Evolutionary conservation across 768 basidiomycete genomes (phyloP).

Genomic region (Macrolepiota dolichaula): DNA sequence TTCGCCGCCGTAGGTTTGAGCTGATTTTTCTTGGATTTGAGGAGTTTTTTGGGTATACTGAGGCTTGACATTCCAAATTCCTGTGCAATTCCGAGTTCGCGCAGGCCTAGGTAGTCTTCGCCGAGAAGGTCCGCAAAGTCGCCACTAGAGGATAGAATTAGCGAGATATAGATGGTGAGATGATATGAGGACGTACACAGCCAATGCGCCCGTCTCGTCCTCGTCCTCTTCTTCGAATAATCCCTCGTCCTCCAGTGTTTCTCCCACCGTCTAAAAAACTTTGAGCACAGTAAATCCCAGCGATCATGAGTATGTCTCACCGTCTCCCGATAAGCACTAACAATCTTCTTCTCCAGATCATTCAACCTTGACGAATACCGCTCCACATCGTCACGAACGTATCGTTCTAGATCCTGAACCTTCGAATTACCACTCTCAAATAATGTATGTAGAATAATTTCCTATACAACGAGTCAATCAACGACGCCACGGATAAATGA

Average conservation of each 20-base stretch:
- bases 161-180: not conserved
- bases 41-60: conserved; percentile 71
- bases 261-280: conserved; percentile 33
- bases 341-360: conserved; percentile 86
- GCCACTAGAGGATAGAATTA: conserved; percentile 44
- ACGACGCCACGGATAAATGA: not conserved
- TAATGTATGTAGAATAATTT: conserved; percentile 89
- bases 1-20: conserved; percentile 45
- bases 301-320: conserved; percentile 39
- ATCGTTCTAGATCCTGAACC: conserved; percentile 77
- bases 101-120: conserved; percentile 90
- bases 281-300: not conserved
- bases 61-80: conserved; percentile 81
- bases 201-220: conserved; percentile 38
- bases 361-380: conserved; percentile 71
- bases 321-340: conserved; percentile 77
- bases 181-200: conserved; percentile 25
- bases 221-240: conserved; percentile 49
- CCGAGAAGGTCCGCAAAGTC: conserved; percentile 86
- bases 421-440: conserved; percentile 85
- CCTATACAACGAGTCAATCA: conserved; percentile 39
- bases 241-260: conserved; percentile 47
- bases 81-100: conserved; percentile 82
- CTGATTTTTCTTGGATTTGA: conserved; percentile 58
- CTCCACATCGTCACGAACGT: conserved; percentile 86